Base-by-base conservation (phyloP, 225 moss, liverwort and hornwort genomes). In the Bryoerythrophyllum caledonicum region DNA sequence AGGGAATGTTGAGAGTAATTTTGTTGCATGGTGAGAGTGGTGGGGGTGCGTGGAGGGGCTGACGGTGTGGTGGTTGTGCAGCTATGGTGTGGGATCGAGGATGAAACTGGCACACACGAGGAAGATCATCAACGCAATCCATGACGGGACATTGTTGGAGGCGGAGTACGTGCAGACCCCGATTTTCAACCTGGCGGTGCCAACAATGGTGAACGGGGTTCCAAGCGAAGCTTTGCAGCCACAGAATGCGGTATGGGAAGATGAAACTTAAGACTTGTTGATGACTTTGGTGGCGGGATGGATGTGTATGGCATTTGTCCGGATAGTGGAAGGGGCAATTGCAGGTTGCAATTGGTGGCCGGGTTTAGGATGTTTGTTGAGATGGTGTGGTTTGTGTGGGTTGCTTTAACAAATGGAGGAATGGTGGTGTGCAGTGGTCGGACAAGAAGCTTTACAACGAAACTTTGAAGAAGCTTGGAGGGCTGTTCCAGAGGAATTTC, bases 81-180 rank as follows among this genome's bases (percentile, higher is more conserved):
- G 96, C 68, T 96, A 94, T 78, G 94, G 96, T 3, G 90, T 90
- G 17, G 96, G 96, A 10, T 81, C 84, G 35, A 88, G 96, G 56
- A 96, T 96, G 96, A 96, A 82, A 59, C 70, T 96, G 82, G 78
- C 87, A 0, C 94, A 96, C 78, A 96, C 96, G 37, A 82, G 96
- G 69, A 91, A 82, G 75, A 96, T 96, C 60, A 96, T 96, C 80
- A 83, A 92, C 65, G 96, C 94, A 56, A 96, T 96, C 48, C 96
- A 96, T 69, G 96, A 96, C 49, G 96, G 96, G 10, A 85, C 91
- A 8, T 54, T 96, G 68, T 83, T 89, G 65, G 63, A 85, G 12
- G 86, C 81, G 0, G 70, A 87, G 28, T 96, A 87, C 59, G 84
- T 80, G 54, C 38, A 72, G 41, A 96, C 96, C 9, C 94, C 94